phyloP scores from a whole-genome alignment of 1,284 basidiomycete species.

The Naganishia sp. region DNA sequence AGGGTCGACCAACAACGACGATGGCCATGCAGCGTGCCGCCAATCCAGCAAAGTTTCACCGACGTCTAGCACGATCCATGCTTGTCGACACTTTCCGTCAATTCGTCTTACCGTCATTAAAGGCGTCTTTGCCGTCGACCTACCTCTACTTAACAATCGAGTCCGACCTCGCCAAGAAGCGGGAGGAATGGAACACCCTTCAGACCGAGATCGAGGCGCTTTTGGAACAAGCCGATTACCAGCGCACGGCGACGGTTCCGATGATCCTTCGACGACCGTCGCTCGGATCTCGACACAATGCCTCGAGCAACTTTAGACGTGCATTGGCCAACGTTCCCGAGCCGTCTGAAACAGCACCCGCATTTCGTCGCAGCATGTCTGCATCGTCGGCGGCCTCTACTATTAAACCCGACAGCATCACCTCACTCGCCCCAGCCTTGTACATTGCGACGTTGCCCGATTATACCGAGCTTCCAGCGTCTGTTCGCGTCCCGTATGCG shows the following conservation, averaged over 20 bases:
- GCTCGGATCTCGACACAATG: slow-evolving; percentile 7
- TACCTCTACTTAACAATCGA: slow-evolving; percentile 50
- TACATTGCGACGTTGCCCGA: slow-evolving; percentile 49
- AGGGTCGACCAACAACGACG: slow-evolving; percentile 38
- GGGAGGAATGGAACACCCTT: slow-evolving; percentile 43
- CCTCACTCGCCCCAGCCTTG: slow-evolving; percentile 39
- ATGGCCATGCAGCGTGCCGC: slow-evolving; percentile 45
- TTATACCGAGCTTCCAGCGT: slow-evolving; percentile 42
- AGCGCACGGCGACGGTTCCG: slow-evolving; percentile 17
- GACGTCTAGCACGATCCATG: slow-evolving; percentile 68
- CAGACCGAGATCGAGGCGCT: slow-evolving; percentile 39
- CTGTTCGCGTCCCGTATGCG: slow-evolving; percentile 43
- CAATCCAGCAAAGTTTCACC: slow-evolving; percentile 60
- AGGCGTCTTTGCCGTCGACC: slow-evolving; percentile 45
- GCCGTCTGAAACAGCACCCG: slow-evolving; percentile 34
- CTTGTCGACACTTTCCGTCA: slow-evolving; percentile 73
- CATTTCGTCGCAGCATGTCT: slow-evolving; percentile 10
- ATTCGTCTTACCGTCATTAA: slow-evolving; percentile 62
- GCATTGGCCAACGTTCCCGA: slow-evolving; percentile 28
- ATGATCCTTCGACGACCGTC: slow-evolving; percentile 11
- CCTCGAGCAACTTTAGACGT: neutral
- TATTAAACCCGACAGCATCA: slow-evolving; percentile 38
- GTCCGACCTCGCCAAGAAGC: slow-evolving; percentile 42
- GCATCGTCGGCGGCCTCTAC: slow-evolving; percentile 35
- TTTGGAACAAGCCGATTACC: neutral